Conservation (phyloP, 2,329 filamentous ascomycete species). For the Dryadomyces quercus-mongolicae region DNA sequence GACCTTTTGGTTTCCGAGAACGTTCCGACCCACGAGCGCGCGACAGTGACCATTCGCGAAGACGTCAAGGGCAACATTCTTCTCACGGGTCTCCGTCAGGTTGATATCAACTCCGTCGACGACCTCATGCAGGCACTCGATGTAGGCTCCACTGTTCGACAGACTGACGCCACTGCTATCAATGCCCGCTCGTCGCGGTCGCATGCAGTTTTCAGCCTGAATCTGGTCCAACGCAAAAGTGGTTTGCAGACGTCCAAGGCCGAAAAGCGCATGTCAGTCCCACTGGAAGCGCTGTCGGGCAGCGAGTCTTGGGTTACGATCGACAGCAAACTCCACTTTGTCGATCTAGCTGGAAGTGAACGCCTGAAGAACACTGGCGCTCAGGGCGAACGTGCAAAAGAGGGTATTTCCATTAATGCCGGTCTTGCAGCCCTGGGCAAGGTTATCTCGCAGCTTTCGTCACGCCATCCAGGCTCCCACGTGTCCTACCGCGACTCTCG, state of each 20-base stretch:
- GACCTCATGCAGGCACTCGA: constrained; percentile 82
- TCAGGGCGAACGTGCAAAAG: constrained; percentile 84
- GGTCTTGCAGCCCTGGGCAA: constrained; percentile 91
- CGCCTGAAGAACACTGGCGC: constrained; percentile 94
- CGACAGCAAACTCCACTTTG: constrained; percentile 97
- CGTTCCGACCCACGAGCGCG: constrained; percentile 56
- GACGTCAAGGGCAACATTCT: constrained; percentile 91
- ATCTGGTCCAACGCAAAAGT: constrained; percentile 74
- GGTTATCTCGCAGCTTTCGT: constrained; percentile 95
- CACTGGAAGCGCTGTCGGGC: constrained; percentile 64
- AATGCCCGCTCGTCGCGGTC: constrained; percentile 97
- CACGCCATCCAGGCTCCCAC: constrained; percentile 73
- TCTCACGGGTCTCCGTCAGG: constrained; percentile 76
- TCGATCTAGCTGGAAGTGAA: constrained; percentile 94
- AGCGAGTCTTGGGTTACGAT: constrained; percentile 66
- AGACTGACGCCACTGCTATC: constrained; percentile 93
- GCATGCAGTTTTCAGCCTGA: constrained; percentile 92
- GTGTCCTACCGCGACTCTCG: constrained; percentile 98
- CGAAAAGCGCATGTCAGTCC: constrained; percentile 81
- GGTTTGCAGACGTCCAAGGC: constrained; percentile 38
- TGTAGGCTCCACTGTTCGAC: constrained; percentile 85
- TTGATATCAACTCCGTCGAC: constrained; percentile 82
- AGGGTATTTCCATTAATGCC: constrained; percentile 97
- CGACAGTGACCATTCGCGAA: constrained; percentile 80
- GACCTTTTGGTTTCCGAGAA: constrained; percentile 77